phyloP scores from a whole-genome alignment of 345 rosid species.

The Melaleuca quinquenervia region DNA sequence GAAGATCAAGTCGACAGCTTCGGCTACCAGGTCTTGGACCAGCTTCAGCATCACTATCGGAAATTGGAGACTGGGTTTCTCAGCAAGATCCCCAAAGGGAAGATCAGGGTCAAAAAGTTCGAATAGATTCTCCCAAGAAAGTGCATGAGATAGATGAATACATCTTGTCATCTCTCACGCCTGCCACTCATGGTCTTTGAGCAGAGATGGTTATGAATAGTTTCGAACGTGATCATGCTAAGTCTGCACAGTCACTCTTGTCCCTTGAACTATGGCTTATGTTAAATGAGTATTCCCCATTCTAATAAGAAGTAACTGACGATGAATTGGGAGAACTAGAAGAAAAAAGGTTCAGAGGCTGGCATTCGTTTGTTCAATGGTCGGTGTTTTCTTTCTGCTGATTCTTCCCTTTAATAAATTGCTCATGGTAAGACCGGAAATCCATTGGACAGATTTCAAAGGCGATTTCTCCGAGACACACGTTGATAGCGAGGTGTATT shows the following conservation, averaged over 20 bases:
- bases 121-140: slow-evolving; percentile 19
- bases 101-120: slow-evolving; percentile 46
- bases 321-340: background rate
- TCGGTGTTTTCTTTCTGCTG: background rate
- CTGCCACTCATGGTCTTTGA: background rate
- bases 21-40: slow-evolving; percentile 29
- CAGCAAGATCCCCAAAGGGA: slow-evolving; percentile 73
- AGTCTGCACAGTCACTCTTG: background rate
- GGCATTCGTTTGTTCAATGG: background rate
- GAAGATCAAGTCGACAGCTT: slow-evolving; percentile 75
- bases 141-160: background rate
- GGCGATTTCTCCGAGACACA: background rate
- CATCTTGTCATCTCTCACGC: background rate
- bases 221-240: background rate
- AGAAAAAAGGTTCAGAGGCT: background rate
- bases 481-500: background rate
- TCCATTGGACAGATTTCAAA: background rate
- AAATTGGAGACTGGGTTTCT: slow-evolving; percentile 56
- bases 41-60: slow-evolving; percentile 49
- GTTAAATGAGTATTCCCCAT: background rate
- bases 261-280: background rate
- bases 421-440: background rate
- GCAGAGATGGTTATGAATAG: background rate
- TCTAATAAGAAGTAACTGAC: background rate
- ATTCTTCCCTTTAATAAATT: background rate